A percentile compares a stretch with the other conserved stretches of the same genome.
These are phyloP conservation scores for Pseudozyma pruni DNA, from an alignment of 1,284 basidiomycete species.

Conservation along the genomic window DNA sequence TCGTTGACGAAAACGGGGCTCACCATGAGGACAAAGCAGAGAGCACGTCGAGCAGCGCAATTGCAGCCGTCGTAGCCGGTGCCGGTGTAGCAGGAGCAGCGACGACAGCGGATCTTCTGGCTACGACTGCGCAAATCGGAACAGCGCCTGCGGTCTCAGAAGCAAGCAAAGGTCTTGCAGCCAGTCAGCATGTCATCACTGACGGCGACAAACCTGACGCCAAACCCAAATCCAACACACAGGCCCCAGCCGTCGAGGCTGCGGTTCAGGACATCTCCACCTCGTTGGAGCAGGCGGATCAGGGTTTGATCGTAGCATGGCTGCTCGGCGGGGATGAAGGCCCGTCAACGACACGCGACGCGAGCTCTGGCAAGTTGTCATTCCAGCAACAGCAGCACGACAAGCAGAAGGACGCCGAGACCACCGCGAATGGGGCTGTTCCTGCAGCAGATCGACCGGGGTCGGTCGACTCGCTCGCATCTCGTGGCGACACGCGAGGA, in stretches of 20 bases:
- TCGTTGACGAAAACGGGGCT: conserved; percentile 7
- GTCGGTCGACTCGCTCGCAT: conserved; percentile 14
- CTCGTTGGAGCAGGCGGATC: conserved; percentile 30
- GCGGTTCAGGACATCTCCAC: no score
- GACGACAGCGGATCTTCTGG: not conserved
- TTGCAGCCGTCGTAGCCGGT: not conserved
- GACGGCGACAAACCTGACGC: no score
- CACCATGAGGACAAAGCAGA: not conserved
- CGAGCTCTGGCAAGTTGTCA: not conserved
- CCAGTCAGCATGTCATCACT: no score
- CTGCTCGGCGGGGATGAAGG: conserved; percentile 51
- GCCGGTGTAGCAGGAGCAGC: not conserved
- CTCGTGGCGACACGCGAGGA: conserved; percentile 5
- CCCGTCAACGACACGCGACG: conserved; percentile 3
- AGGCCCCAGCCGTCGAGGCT: no score
- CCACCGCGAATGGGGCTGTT: conserved; percentile 1
- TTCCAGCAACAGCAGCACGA: not conserved
- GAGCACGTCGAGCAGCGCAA: not conserved
- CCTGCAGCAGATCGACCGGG: not conserved
- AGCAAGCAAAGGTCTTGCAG: no score
- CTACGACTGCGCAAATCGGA: no score
- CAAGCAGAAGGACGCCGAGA: not conserved
- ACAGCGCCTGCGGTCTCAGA: not conserved
- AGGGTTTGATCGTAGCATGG: conserved; percentile 53
- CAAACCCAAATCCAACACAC: no score